These are phyloP conservation scores for Achaetomium macrosporum DNA, from an alignment of 2,329 filamentous ascomycete genomes.

Conservation along the genomic window DNA sequence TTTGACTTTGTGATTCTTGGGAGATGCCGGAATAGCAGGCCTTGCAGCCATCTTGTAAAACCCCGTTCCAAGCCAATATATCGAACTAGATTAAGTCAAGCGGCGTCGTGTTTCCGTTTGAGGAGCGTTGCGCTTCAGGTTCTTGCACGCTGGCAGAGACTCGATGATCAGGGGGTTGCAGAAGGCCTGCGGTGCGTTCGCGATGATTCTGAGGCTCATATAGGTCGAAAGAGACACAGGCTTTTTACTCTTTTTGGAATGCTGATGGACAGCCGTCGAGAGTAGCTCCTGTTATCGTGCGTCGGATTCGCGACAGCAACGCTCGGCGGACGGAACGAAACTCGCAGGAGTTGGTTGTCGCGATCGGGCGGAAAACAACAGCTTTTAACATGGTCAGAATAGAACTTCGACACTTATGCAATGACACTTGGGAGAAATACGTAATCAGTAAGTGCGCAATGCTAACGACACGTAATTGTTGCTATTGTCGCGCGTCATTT, in stretches of 20 bases:
- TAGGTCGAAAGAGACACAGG: too few species aligned
- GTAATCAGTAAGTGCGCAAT: background rate
- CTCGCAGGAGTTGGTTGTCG: background rate
- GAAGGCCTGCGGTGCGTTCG: too few species aligned
- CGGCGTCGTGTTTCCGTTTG: background rate
- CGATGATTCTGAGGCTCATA: too few species aligned
- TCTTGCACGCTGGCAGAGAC: too few species aligned
- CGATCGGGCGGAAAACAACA: background rate
- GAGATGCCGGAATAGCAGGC: conserved; percentile 46
- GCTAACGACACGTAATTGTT: background rate
- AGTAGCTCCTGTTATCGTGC: too few species aligned
- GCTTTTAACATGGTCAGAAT: background rate
- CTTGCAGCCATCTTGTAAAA: conserved; percentile 38
- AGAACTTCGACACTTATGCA: background rate
- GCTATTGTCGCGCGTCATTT: conserved; percentile 6
- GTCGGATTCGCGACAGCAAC: too few species aligned
- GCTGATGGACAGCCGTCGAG: too few species aligned
- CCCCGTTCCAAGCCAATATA: background rate
- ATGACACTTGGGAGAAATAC: background rate
- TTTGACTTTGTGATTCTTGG: conserved; percentile 56
- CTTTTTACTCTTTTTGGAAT: too few species aligned
- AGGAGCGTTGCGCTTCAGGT: background rate
- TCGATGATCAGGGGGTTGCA: too few species aligned
- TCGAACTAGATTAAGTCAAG: background rate
- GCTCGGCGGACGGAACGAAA: background rate